Evolutionary conservation across 768 basidiomycete species (phyloP).

Genomic region (Kwoniella botswanensis): DNA sequence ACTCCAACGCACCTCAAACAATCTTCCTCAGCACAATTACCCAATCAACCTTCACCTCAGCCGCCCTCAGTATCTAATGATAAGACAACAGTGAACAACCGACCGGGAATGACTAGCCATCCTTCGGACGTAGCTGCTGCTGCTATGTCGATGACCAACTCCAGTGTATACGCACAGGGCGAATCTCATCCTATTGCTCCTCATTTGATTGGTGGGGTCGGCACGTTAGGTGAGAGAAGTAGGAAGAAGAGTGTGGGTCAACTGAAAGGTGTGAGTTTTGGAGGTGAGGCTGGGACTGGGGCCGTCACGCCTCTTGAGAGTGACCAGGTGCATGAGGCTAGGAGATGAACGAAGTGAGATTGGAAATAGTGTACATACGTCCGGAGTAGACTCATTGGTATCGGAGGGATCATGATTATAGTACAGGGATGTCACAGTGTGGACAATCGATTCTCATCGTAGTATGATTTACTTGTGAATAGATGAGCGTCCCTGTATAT

Average conservation of each 20-base stretch:
- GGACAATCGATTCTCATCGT: neutral
- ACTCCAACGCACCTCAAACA: conserved; percentile 43
- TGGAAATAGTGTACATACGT: too few species aligned
- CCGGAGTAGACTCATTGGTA: too few species aligned
- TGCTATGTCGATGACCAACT: conserved; percentile 42
- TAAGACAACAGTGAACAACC: neutral
- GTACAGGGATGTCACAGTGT: neutral
- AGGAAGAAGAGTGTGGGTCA: conserved; percentile 27
- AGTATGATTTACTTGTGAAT: neutral
- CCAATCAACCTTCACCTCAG: conserved; percentile 15
- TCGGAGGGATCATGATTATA: too few species aligned
- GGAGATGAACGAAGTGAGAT: neutral
- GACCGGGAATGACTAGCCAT: conserved; percentile 30
- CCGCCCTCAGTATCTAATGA: conserved; percentile 3
- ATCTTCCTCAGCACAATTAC: conserved; percentile 1
- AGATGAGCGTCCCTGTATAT: neutral
- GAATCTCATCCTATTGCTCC: conserved; percentile 11
- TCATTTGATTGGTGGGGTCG: conserved; percentile 28
- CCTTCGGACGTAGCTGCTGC: conserved; percentile 49
- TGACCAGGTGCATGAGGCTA: conserved; percentile 5
- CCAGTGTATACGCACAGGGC: conserved; percentile 12
- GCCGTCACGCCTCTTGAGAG: neutral
- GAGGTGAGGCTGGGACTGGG: neutral
- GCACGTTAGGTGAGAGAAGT: conserved; percentile 42
- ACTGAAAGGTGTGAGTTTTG: conserved; percentile 3